phyloP scores from a whole-genome alignment of 164 flowering plant genomes.

The Magnolia officinalis region DNA sequence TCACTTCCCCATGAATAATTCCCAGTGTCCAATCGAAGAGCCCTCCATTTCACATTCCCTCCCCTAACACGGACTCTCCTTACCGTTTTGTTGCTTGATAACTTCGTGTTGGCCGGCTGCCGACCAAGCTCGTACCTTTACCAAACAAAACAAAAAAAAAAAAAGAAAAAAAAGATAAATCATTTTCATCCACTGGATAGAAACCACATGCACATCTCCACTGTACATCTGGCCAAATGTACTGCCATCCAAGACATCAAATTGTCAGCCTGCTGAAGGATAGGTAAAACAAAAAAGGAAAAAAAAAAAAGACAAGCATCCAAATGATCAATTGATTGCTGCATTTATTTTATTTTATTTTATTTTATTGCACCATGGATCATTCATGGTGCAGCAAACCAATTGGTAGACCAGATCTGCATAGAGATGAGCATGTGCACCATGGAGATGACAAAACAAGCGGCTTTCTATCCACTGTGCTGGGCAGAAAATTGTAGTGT shows the following conservation, averaged over 20 bases:
- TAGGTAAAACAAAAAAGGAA: too few relatives aligned
- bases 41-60: conserved; percentile 34
- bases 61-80: conserved; percentile 31
- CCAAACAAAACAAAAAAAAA: neutral
- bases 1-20: conserved; percentile 36
- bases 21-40: conserved; percentile 30
- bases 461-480: too few relatives aligned
- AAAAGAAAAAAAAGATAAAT: neutral
- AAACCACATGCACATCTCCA: too few relatives aligned
- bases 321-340: neutral
- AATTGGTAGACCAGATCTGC: too few relatives aligned
- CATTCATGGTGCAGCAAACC: too few relatives aligned
- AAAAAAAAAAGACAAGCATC: neutral
- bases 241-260: neutral
- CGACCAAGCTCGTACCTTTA: conserved; percentile 34
- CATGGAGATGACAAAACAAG: too few relatives aligned
- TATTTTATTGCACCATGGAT: too few relatives aligned
- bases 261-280: neutral
- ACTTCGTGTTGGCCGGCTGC: conserved; percentile 32
- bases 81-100: conserved; percentile 34
- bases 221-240: too few relatives aligned
- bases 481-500: too few relatives aligned
- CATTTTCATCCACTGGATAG: neutral
- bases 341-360: neutral
- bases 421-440: too few relatives aligned